phyloP scores from a whole-genome alignment of 2,329 filamentous ascomycete genomes.

The Aspergillus arachidicola region DNA sequence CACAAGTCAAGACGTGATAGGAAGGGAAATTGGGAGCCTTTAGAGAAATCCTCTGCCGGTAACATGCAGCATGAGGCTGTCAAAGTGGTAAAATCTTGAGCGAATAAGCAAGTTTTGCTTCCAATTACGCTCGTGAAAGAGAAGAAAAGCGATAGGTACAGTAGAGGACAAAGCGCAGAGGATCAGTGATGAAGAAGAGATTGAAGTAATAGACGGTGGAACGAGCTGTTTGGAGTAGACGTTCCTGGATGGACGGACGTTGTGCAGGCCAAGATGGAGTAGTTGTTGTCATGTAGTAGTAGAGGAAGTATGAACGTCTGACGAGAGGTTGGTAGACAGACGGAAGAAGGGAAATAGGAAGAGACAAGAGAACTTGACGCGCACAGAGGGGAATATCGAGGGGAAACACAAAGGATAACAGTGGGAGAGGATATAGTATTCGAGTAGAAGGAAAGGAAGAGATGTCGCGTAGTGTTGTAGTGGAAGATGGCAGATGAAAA shows the following conservation, averaged over 20 bases:
- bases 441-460: not conserved
- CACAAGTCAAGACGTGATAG: not conserved
- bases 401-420: slow-evolving; percentile 11
- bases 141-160: slow-evolving; percentile 4
- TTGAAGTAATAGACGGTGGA: not conserved
- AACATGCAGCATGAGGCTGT: not conserved
- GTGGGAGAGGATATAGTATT: not conserved
- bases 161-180: not conserved
- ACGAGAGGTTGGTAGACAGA: slow-evolving; percentile 14
- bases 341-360: slow-evolving; percentile 9
- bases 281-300: slow-evolving; percentile 11
- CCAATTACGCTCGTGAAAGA: not conserved
- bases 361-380: not conserved
- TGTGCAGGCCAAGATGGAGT: slow-evolving; percentile 2
- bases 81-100: slow-evolving; percentile 1
- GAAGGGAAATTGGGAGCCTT: slow-evolving; percentile 12
- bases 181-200: slow-evolving; percentile 1
- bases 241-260: not conserved
- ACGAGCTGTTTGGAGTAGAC: slow-evolving; percentile 11
- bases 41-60: not conserved
- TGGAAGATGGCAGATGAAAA: slow-evolving; percentile 6
- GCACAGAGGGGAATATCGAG: not conserved
- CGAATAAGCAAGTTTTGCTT: not conserved
- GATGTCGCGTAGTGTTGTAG: slow-evolving; percentile 4
- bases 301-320: slow-evolving; percentile 18